Percentiles rank a stretch among this genome's conserved stretches.
Conservation (phyloP, 2,329 filamentous ascomycete genomes). For the Elsinoe perseae region DNA sequence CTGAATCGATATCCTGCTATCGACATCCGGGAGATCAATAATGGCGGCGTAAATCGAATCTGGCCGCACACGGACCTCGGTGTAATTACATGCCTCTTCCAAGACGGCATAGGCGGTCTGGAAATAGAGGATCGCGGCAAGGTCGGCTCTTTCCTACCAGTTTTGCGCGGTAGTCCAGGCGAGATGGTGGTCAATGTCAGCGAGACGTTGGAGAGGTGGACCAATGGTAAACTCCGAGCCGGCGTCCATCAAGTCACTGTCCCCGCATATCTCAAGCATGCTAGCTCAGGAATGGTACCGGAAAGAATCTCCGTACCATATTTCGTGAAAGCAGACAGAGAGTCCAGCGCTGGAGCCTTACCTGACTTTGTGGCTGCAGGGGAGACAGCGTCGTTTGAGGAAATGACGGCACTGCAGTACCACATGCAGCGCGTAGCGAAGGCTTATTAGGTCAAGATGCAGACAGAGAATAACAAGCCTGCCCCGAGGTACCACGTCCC, state of each 20-base stretch:
- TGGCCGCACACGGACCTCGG: conserved; percentile 37
- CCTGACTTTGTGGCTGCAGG: neutral
- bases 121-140: conserved; percentile 30
- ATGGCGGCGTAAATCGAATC: conserved; percentile 31
- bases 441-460: neutral
- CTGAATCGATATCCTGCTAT: conserved; percentile 36
- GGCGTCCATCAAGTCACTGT: conserved; percentile 11
- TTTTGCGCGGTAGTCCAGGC: neutral
- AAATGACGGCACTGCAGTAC: conserved; percentile 10
- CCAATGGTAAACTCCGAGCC: conserved; percentile 1
- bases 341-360: conserved; percentile 3
- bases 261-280: neutral
- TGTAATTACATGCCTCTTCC: conserved; percentile 36
- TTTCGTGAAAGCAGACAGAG: conserved; percentile 3
- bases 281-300: neutral
- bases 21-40: conserved; percentile 25
- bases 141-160: conserved; percentile 4
- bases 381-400: neutral
- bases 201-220: conserved; percentile 15
- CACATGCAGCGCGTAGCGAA: neutral
- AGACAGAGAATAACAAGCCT: too few species aligned
- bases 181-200: conserved; percentile 16
- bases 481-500: neutral
- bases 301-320: neutral
- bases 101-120: conserved; percentile 36